Evolutionary conservation across 2,329 filamentous ascomycete species (phyloP), one percentile per base, ranked within the genome.

Genomic region (Botrytis galanthina): DNA sequence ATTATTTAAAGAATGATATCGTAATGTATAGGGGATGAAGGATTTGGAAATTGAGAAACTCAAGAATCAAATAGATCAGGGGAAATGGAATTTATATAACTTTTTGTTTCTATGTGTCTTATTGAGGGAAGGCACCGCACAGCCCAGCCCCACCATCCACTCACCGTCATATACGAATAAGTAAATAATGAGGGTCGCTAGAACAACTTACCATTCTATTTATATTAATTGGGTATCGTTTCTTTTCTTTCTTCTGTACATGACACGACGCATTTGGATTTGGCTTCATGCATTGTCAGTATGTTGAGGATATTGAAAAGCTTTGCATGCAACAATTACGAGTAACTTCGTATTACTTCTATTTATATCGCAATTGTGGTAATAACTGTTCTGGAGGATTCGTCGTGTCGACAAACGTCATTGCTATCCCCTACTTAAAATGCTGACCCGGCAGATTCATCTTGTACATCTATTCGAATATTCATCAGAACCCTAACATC

Each of bases 91-190:
- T 59, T 70, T 48, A 60, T 73, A 60, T 70, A 62, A 42, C 60
- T 70, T 59, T 68, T 67, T 39, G 26, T 39, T 67, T 39, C 46
- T 29, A 68, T 39, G 46, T 68, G 64, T 54, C 64, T 54, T 67
- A 9, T 54, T 54, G 64, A 51, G 8, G 48, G 64, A 68, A 51
- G 60, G 61, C 32, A 57, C 62, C 69, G 71, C 66, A 74, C 72
- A 78, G 76, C 74, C 74, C 77, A 75, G 77, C 77, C 74, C 78
- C 78, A 72, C 78, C 74, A 75, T 73, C 66, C 69, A 71, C 67
- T 74, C 73, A 75, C 72, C 70, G 46, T 67, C 51, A 67, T 48
- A 8, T 32, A 63, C 39, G n/a, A 29, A 29, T 18, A 9, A n/a
- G 39, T 46, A 39, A 51, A 54, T 37, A 37, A 39, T 54, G 22